These are phyloP conservation scores for Trichocomaceae sp. DNA, from an alignment of 2,329 filamentous ascomycete genomes.

Conservation along the genomic window DNA sequence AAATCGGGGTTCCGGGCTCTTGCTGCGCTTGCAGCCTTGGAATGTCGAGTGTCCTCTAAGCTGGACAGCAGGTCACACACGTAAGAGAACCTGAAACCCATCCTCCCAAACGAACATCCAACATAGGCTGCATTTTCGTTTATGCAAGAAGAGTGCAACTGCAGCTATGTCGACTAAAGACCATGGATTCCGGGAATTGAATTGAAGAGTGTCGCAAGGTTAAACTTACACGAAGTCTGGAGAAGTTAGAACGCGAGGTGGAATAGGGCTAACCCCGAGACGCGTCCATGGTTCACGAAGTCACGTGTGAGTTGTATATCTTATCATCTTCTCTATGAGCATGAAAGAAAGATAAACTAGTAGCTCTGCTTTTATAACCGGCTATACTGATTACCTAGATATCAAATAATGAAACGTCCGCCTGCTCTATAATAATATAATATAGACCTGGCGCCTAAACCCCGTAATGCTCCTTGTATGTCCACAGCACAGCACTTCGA, in stretches of 20 bases:
- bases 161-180: neutral
- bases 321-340: neutral
- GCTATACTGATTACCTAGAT: neutral
- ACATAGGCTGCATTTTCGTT: constrained; percentile 5
- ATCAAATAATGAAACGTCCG: neutral
- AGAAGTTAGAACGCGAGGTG: constrained; percentile 6
- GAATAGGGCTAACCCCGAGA: constrained; percentile 11
- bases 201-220: neutral
- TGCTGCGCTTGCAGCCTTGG: constrained; percentile 28
- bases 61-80: constrained; percentile 68
- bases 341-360: neutral
- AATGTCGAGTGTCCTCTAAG: constrained; percentile 48
- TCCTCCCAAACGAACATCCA: constrained; percentile 17
- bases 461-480: neutral
- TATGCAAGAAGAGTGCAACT: neutral
- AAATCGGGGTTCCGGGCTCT: constrained; percentile 28
- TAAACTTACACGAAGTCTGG: neutral
- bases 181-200: neutral
- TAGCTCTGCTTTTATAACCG: neutral
- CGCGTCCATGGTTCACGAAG: constrained; percentile 29
- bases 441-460: constrained; percentile 4
- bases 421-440: neutral
- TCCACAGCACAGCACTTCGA: neutral
- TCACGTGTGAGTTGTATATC: constrained; percentile 23
- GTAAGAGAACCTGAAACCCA: constrained; percentile 54